A percentile compares a stretch with the other conserved stretches of the same genome.
Evolutionary conservation across 2,329 filamentous ascomycete genomes (phyloP).

Genomic region (Scleromitrula shiraiana): DNA sequence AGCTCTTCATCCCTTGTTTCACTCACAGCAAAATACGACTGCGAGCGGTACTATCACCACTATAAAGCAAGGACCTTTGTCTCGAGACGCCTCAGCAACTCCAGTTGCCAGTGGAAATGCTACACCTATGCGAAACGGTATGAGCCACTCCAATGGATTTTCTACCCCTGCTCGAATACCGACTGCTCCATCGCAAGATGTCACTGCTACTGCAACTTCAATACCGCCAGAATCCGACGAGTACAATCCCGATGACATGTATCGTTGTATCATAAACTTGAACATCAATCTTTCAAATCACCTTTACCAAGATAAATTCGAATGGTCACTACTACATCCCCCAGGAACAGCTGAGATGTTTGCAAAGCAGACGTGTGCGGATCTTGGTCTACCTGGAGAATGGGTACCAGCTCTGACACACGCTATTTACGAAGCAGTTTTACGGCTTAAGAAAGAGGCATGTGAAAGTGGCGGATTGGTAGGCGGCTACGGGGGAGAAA

Average conservation of each 20-base stretch:
- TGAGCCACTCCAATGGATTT: conserved; percentile 33
- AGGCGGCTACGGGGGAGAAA: conserved; percentile 62
- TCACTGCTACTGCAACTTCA: conserved; percentile 63
- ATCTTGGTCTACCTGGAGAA: conserved; percentile 81
- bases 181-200: conserved; percentile 34
- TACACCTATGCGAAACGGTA: conserved; percentile 48
- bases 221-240: conserved; percentile 60
- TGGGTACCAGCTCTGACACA: conserved; percentile 94
- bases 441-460: conserved; percentile 91
- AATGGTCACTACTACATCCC: conserved; percentile 91
- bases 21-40: conserved; percentile 40
- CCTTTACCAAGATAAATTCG: conserved; percentile 93
- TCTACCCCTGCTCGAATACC: conserved; percentile 42
- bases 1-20: conserved; percentile 86
- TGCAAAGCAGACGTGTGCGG: conserved; percentile 84
- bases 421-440: conserved; percentile 90
- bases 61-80: conserved; percentile 22
- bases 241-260: conserved; percentile 86
- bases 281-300: conserved; percentile 88
- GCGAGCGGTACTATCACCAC: conserved; percentile 29
- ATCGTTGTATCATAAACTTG: conserved; percentile 83
- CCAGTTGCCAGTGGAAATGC: conserved; percentile 43
- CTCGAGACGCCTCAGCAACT: conserved; percentile 35
- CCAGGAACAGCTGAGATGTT: conserved; percentile 89
- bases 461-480: conserved; percentile 86